phyloP scores from a whole-genome alignment of 1,139 yeast genomes.

The Suhomyces yuchorum region DNA sequence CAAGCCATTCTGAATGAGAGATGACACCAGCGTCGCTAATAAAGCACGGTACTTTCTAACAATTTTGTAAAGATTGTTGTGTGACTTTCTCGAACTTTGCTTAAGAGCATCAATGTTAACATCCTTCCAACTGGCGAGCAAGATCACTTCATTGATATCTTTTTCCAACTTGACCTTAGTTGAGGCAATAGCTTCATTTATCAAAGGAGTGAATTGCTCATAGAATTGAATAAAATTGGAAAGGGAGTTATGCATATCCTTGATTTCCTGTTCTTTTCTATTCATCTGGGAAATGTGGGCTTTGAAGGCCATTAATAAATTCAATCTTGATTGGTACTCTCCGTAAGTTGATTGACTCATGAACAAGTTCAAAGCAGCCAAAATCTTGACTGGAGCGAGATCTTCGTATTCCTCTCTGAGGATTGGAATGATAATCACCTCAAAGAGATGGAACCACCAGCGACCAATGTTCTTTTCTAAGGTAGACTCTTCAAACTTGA shows the following conservation, averaged over 20 bases:
- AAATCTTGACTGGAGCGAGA: conserved; percentile 39
- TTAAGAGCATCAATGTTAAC: conserved; percentile 90
- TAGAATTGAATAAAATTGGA: conserved; percentile 66
- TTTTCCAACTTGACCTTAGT: conserved; percentile 65
- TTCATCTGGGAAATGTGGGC: conserved; percentile 42
- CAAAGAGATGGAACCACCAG: conserved; percentile 94
- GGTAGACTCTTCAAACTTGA: conserved; percentile 62
- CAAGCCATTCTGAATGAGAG: conserved; percentile 66
- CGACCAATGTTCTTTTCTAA: conserved; percentile 59
- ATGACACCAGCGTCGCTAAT: conserved; percentile 54
- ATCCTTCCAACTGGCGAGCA: conserved; percentile 96
- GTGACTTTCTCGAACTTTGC: conserved; percentile 90
- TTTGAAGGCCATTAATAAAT: conserved; percentile 62
- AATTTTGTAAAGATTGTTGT: conserved; percentile 76
- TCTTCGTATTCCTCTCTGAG: conserved; percentile 34
- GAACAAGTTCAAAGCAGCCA: conserved; percentile 75
- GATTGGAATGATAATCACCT: conserved; percentile 61
- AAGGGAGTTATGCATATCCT: conserved; percentile 46
- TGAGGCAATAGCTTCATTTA: conserved; percentile 47
- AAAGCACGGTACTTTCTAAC: conserved; percentile 79
- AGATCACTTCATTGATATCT: conserved; percentile 79
- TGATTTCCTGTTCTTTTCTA: conserved; percentile 5
- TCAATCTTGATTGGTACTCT: conserved; percentile 62
- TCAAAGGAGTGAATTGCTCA: conserved; percentile 57
- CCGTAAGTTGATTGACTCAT: conserved; percentile 77